phyloP scores from a whole-genome alignment of 495 filamentous ascomycete species.

The Penicillium antarcticum region DNA sequence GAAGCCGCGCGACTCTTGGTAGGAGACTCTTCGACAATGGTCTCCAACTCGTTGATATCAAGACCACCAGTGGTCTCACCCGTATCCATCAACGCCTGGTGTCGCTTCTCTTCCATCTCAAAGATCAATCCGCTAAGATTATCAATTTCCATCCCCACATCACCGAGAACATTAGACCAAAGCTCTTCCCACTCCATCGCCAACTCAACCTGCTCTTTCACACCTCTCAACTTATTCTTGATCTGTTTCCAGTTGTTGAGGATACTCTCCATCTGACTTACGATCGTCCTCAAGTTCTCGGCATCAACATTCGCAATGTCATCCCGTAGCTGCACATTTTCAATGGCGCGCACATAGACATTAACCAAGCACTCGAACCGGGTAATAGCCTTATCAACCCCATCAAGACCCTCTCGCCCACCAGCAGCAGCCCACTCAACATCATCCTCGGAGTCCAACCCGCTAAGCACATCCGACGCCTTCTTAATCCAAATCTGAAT shows the following conservation, averaged over 20 bases:
- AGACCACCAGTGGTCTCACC: constrained; percentile 56
- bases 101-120: constrained; percentile 93
- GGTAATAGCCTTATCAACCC: constrained; percentile 81
- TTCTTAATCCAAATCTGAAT: constrained; percentile 91
- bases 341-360: constrained; percentile 87
- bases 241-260: constrained; percentile 81
- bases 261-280: constrained; percentile 83
- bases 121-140: constrained; percentile 79
- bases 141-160: constrained; percentile 89
- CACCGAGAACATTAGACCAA: constrained; percentile 88
- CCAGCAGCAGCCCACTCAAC: constrained; percentile 96
- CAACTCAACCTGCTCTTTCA: constrained; percentile 88
- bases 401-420: constrained; percentile 82
- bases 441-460: constrained; percentile 89
- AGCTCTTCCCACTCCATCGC: constrained; percentile 99
- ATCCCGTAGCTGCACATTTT: constrained; percentile 74
- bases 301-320: constrained; percentile 70
- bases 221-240: constrained; percentile 64
- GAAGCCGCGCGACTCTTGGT: constrained; percentile 42
- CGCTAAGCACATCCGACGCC: constrained; percentile 78
- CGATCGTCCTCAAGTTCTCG: constrained; percentile 65
- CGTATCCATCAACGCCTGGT: constrained; percentile 64
- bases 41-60: constrained; percentile 88
- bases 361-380: constrained; percentile 83
- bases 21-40: constrained; percentile 87